Base-by-base conservation (phyloP, 345 rosid genomes). In the Corymbia maculata region DNA sequence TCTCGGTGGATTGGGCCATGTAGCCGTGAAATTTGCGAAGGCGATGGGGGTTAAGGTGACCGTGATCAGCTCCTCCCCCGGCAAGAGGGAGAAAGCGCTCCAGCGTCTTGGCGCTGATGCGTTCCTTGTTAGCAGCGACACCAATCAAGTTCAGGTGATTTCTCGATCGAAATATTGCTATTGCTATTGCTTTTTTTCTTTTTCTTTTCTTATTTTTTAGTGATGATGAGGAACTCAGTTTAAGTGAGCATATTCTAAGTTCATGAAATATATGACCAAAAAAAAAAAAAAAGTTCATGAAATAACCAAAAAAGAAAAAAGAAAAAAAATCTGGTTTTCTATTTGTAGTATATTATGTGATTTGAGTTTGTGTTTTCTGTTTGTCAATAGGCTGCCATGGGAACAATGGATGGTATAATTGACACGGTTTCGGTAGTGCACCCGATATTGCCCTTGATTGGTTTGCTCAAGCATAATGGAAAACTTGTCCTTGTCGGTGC, bases 371-470 rank as follows among this genome's bases (percentile, higher is more conserved):
- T 3, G 24, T 30, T 53, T 10, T 52, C 49, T n/a, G 51, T 26
- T n/a, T 70, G 36, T 10, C 42, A 26, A 15, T 86, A 91, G 91
- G 89, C 85, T 49, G 90, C 89, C 14, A 32, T 28, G 24, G 87
- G 88, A 1, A 85, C 91, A 42, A 80, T 94, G 91, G 95, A 93
- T 90, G 94, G 93, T 44, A 93, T 95, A 21, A 93, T 96, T 7
- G 95, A 96, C 82, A 95, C 95, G 1, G 95, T 93, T 5, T 92
- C 95, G 0, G 96, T 94, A 5, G 87, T 80, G 30, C 95, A 94
- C 55, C 88, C 94, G 0, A 49, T 95, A 19, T 7, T 88, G 85
- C 94, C 97, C 2, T 55, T 96, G 85, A 19, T 94, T 28, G 90
- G 90, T 52, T 92, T 96, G 57, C 87, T 96, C 50, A 95, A 94